Evolutionary conservation across 2,329 filamentous ascomycete genomes (phyloP), one percentile per base, ranked within the genome.

Genomic region (Fusarium virguliforme): DNA sequence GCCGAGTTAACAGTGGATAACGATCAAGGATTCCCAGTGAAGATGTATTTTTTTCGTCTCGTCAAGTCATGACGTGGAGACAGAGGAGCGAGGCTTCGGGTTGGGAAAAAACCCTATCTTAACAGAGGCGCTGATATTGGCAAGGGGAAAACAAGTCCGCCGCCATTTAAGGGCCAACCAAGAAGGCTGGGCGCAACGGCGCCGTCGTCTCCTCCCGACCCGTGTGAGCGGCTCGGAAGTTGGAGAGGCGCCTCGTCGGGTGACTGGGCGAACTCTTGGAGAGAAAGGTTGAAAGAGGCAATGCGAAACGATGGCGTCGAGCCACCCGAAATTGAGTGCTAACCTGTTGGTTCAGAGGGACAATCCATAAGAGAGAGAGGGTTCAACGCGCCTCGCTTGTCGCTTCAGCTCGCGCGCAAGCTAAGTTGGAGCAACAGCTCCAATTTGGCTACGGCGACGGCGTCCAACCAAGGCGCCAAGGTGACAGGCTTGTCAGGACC

Each of bases 391-490:
- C 24, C 51, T 57, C 37, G 35, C 40, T 61, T 51, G 48, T 24
- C 43, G 26, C 24, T 18, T 50, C n/a, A 57, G 46, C 22, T 71
- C 50, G 24, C 43, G 24, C 43, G 34, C 37, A 37, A 68, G 64
- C 64, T 68, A 71, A 62, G 53, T 13, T 34, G 32, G 40, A 43
- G 30, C 38, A 34, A 46, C 35, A 43, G 34, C 6, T 26, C 32
- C 54, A 50, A 41, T 57, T 37, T 51, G 24, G 9, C 34, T 54
- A 61, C 34, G 18, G 41, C 28, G 54, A 56, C 63, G 54, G 67
- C 62, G 64, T 68, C 70, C 70, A 73, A 69, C 70, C 70, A 69
- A 60, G 28, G 53, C 64, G 67, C 67, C 67, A 73, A 71, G 70
- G 51, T 63, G 59, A 50, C 53, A 64, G 57, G 24, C 64, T 65